Conservation (phyloP, 148 eudicot genomes). For the Rhododendron molle region DNA sequence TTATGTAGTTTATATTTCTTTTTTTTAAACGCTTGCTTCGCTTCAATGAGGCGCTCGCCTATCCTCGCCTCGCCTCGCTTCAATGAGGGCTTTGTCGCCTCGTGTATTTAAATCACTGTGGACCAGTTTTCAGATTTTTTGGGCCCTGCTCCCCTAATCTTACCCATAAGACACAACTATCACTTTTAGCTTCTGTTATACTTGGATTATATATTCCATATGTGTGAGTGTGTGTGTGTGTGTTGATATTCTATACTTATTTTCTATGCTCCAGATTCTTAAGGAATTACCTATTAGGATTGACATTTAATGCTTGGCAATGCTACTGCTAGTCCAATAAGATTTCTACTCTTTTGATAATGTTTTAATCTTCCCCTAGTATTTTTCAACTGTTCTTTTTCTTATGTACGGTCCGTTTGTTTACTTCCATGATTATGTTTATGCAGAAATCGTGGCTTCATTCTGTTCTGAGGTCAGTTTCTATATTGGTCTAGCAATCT, state of each 20-base stretch:
- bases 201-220: neutral
- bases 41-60: too few species aligned
- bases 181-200: neutral
- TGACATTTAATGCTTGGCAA: neutral
- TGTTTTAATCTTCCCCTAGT: neutral
- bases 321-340: neutral
- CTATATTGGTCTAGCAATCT: slow-evolving; percentile 61
- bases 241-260: neutral
- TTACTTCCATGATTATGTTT: neutral
- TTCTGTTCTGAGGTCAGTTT: slow-evolving; percentile 58
- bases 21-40: too few species aligned
- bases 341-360: neutral
- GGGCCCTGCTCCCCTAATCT: neutral
- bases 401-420: neutral
- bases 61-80: too few species aligned
- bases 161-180: neutral
- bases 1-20: too few species aligned
- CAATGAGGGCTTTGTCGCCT: too few species aligned
- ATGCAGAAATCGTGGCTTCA: slow-evolving; percentile 61
- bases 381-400: neutral
- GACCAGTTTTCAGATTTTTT: neutral
- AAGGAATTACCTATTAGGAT: neutral
- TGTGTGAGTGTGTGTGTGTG: too few species aligned
- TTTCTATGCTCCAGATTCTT: neutral
- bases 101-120: too few species aligned